Conservation (phyloP, 305 asterid genomes). For the Withania somnifera region DNA sequence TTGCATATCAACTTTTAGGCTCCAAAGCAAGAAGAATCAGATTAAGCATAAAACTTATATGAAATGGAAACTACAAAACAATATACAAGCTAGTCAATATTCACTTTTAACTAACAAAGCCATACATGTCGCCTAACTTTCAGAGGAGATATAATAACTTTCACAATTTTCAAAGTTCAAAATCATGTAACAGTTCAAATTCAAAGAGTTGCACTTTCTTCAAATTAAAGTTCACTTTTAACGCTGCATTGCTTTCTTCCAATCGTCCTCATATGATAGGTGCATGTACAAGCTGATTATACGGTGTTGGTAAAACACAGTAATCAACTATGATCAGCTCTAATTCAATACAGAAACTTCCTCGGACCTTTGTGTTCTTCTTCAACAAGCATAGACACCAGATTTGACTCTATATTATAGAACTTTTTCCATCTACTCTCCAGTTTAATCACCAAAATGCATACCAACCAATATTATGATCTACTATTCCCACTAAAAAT, state of each 20-base stretch:
- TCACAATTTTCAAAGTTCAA: neutral
- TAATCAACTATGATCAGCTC: neutral
- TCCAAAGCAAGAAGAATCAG: neutral
- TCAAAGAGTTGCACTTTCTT: neutral
- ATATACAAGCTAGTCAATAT: neutral
- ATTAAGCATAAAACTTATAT: neutral
- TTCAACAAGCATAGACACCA: neutral
- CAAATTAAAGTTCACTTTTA: neutral
- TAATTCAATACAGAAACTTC: neutral
- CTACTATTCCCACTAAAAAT: neutral
- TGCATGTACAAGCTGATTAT: neutral
- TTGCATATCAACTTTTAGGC: neutral
- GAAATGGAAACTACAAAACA: neutral
- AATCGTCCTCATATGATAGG: neutral
- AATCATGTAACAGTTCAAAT: too few relatives aligned
- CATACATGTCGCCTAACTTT: neutral
- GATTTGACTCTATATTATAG: neutral
- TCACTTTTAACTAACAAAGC: neutral
- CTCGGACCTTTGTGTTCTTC: neutral
- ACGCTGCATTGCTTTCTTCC: neutral
- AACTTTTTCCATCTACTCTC: neutral
- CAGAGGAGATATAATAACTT: neutral
- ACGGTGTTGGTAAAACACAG: neutral
- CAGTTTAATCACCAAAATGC: neutral
- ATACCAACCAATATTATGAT: neutral